Evolutionary conservation across 768 basidiomycete species (phyloP), one percentile per base, ranked within the genome.

Genomic region (Macrolepiota dolichaula): DNA sequence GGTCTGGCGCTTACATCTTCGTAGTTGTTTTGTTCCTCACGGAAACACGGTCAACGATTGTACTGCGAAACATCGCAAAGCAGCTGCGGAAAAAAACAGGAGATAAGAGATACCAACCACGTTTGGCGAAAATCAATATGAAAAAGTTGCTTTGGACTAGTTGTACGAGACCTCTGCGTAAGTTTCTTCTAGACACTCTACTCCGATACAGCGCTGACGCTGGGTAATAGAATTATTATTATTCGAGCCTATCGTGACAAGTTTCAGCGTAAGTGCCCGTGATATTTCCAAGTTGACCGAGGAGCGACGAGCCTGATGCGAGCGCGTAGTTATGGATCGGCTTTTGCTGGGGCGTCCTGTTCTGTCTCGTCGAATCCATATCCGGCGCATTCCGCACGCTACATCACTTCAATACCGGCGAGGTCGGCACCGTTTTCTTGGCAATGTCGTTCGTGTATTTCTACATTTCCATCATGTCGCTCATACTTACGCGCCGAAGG

Each of bases 291-390:
- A 10, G 57, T 55, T 55, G 3, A 37, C 7, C 36, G 15, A n/a
- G 15, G 37, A 44, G 4, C 40, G 10, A 5, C 40, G 10, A 29
- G 40, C 37, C 36, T 60, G 25, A 61, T 11, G 17, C 15, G 36
- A 13, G 6, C 11, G 58, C 32, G 17, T 70, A 90, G 86, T 67
- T 88, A n/a, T 88, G 87, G 88, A 73, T 86, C 32, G 85, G 86
- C 55, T 85, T 93, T 61, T 80, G 82, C 0, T 94, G 91, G 91
- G 91, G 91, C 0, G 82, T 91, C 4, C 70, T 87, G 22, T 94
- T 83, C 66, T 85, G 84, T 57, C 73, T 92, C 68, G 77, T 90
- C 32, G 83, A 84, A 85, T 87, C 66, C 35, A 74, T 67, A 7
- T 32, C 51, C 24, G 44, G 25, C 10, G 81, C 85, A 38, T 88